Base-by-base conservation (phyloP, 1,284 basidiomycete genomes). In the Flammula alnicola region DNA sequence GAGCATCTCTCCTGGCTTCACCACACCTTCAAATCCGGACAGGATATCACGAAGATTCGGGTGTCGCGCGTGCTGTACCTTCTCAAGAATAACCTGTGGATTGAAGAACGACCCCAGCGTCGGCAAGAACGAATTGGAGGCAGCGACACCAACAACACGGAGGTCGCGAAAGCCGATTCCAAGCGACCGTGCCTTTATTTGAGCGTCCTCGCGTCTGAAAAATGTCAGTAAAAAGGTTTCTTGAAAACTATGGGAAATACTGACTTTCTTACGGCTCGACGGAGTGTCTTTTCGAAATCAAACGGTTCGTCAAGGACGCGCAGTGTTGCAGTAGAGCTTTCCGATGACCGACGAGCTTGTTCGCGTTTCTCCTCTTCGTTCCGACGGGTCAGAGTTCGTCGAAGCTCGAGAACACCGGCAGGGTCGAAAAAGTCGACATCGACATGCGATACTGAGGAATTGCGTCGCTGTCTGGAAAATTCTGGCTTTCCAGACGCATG, bases 1-100 rank as follows among this genome's bases (percentile, higher is more conserved):
- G 20, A 79, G 65, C 81, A 84, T 83, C 61, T 83, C 79, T 17
- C 80, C 80, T 0, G 80, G 79, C 17, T 72, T 64, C 12, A 80
- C 68, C 6, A 74, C 66, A 14, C 79, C 79, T 39, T 77, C 72
- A 49, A 82, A 79, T 7, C 70, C 73, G 30, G 62, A 58, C 11
- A 79, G 62, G 39, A 79, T 79, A 47, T 72, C 64, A 12, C 66
- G 65, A 17, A 74, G 36, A 5, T 69, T 67, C 8, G 76, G 76
- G 48, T 75, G 71, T 6, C 74, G 67, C 1, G 66, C 17, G 3
- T 52, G 61, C 19, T 63, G 62, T 1, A 77, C 62, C 5, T 51
- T 43, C 29, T 70, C 61, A 5, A 73, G 11, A 9, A 66, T 47
- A 11, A 59, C 54, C 2, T 67, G 6, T 0, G 75, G 75, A 49